phyloP scores from a whole-genome alignment of 1,139 yeast species.

The Geotrichum europaeum region DNA sequence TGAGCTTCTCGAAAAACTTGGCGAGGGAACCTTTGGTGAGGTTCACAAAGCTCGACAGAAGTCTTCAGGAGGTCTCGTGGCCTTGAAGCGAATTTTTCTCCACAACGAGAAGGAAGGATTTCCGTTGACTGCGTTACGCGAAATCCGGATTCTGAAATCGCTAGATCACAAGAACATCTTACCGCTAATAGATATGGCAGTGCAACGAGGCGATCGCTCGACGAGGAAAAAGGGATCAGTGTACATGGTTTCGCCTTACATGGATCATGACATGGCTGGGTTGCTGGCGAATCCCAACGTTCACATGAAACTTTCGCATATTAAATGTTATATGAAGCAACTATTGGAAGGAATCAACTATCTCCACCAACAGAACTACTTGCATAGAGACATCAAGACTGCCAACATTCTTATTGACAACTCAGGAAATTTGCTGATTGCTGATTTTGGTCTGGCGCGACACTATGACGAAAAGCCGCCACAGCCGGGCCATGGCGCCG shows the following conservation, averaged over 20 bases:
- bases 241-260: slow-evolving; percentile 88
- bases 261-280: slow-evolving; percentile 91
- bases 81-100: slow-evolving; percentile 75
- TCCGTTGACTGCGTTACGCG: slow-evolving; percentile 93
- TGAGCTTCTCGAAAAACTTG: slow-evolving; percentile 58
- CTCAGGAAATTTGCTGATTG: slow-evolving; percentile 73
- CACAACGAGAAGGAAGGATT: slow-evolving; percentile 87
- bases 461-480: slow-evolving; percentile 68
- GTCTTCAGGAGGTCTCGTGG: slow-evolving; percentile 55
- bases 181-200: slow-evolving; percentile 75
- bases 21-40: slow-evolving; percentile 87
- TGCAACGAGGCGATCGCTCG: slow-evolving; percentile 42
- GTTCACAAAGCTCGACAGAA: slow-evolving; percentile 66
- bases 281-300: slow-evolving; percentile 81
- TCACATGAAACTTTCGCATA: slow-evolving; percentile 53
- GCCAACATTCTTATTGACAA: slow-evolving; percentile 82
- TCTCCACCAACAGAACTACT: slow-evolving; percentile 57
- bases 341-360: slow-evolving; percentile 73
- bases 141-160: slow-evolving; percentile 73
- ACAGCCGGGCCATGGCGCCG: slow-evolving; percentile 56
- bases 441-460: slow-evolving; percentile 93
- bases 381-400: slow-evolving; percentile 92
- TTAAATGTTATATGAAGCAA: slow-evolving; percentile 80
- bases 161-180: slow-evolving; percentile 67
- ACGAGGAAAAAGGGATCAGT: slow-evolving; percentile 29